Evolutionary conservation across 148 eudicot genomes (phyloP), one percentile per base, ranked within the genome.

Genomic region (Polygonum maritimum): DNA sequence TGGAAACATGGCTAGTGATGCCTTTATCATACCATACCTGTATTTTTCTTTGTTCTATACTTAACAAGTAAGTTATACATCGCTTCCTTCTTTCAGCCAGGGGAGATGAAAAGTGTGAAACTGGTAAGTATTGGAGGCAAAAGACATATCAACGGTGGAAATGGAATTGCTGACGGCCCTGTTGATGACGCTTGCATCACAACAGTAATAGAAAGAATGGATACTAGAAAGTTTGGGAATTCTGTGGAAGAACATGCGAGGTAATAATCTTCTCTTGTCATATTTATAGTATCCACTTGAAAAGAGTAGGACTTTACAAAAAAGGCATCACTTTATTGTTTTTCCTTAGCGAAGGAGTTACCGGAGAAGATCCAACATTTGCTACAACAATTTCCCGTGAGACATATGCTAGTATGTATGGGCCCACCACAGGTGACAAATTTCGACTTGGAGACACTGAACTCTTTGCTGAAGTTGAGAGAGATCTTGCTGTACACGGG

Each of bases 361-460:
- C 86, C 40, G 88, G 81, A 84, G 92, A 87, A 86, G 90, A 87
- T 82, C 83, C 85, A 75, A 57, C 74, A 48, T 80, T 86, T 78
- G 78, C 87, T n/a, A 85, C 49, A 76, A 70, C 79, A 54, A 85
- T 92, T 82, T 77, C 94, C 81, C 91, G 80, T 74, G 90, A 92
- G 87, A 84, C 84, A 65, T 95, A 95, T 88, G 94, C 90, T 80
- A 88, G 88, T 82, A 90, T 90, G 94, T 92, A 89, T 78, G 98
- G 98, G 40, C 98, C 97, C 55, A 92, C 97, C 9, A 82, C 85
- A 74, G 98, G 98, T 63, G 98, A 95, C 88, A 92, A 86, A 85
- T 79, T 95, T 78, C 88, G 98, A 74, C 96, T 95, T 62, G 98
- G 98, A 76, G 98, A 95, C 79, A 92, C 96, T 3, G 90, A 90